Percentiles rank a stretch among this genome's conserved stretches.
Evolutionary conservation across 148 eudicot genomes (phyloP).

Genomic region (Polygonum maritimum): DNA sequence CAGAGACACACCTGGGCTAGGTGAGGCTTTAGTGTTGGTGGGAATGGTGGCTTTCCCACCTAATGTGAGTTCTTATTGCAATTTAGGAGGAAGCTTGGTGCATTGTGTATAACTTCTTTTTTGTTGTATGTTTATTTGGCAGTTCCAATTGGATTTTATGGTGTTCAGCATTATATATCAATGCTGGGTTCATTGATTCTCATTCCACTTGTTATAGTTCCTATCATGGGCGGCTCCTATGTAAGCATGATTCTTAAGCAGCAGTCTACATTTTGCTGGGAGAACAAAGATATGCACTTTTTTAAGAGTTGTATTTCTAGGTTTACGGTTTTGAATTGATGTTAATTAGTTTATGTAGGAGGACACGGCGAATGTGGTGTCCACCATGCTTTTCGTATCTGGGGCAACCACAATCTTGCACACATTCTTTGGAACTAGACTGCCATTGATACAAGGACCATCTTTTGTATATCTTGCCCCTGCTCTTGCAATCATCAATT

Average conservation of each 20-base stretch:
- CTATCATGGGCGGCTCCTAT: conserved; percentile 90
- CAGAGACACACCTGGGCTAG: conserved; percentile 85
- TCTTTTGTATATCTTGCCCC: conserved; percentile 95
- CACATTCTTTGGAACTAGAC: conserved; percentile 72
- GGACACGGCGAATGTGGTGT: conserved; percentile 84
- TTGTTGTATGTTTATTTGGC: conserved; percentile 18
- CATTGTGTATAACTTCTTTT: background rate
- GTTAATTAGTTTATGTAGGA: conserved; percentile 63
- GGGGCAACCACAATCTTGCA: conserved; percentile 91
- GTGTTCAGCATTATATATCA: conserved; percentile 81
- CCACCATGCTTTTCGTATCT: conserved; percentile 80
- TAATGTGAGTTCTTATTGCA: background rate
- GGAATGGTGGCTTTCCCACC: background rate
- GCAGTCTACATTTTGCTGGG: background rate
- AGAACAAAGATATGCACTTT: background rate
- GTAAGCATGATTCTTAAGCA: conserved; percentile 42
- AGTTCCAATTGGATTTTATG: conserved; percentile 88
- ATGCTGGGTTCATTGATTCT: conserved; percentile 85
- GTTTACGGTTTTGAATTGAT: conserved; percentile 37
- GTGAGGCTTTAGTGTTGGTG: conserved; percentile 29
- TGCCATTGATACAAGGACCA: conserved; percentile 95
- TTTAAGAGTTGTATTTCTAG: background rate
- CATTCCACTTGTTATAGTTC: conserved; percentile 87
- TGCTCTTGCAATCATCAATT: conserved; percentile 82
- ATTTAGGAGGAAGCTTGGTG: background rate